Evolutionary conservation across 2,329 filamentous ascomycete genomes (phyloP).

Genomic region (Gnomoniopsis smithogilvyi): DNA sequence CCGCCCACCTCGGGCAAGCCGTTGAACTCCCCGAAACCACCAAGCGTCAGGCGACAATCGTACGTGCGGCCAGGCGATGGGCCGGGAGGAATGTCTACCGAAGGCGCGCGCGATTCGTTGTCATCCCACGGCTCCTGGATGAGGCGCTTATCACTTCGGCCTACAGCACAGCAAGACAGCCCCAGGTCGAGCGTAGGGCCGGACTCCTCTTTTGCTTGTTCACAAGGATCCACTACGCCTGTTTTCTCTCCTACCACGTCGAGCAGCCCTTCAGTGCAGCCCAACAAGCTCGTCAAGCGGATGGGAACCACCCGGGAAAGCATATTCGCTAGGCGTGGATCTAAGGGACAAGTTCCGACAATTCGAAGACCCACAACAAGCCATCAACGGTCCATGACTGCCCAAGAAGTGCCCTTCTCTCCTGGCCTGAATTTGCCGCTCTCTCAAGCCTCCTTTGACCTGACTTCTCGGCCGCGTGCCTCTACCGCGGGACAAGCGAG

Average conservation of each 20-base stretch:
- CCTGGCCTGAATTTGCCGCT: slow-evolving; percentile 17
- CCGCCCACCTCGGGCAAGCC: slow-evolving; percentile 36
- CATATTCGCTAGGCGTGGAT: slow-evolving; percentile 40
- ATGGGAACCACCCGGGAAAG: slow-evolving; percentile 28
- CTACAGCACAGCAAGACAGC: slow-evolving; percentile 62
- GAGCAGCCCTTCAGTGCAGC: slow-evolving; percentile 45
- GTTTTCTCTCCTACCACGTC: slow-evolving; percentile 48
- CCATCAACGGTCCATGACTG: slow-evolving; percentile 70
- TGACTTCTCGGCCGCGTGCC: slow-evolving; percentile 26
- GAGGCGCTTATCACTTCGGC: slow-evolving; percentile 64
- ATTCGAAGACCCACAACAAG: slow-evolving; percentile 74
- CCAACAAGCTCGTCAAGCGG: slow-evolving; percentile 78
- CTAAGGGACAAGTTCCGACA: slow-evolving; percentile 60
- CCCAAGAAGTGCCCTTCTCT: slow-evolving; percentile 47
- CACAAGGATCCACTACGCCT: slow-evolving; percentile 63
- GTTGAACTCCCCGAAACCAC: slow-evolving; percentile 36
- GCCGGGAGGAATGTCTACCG: slow-evolving; percentile 34
- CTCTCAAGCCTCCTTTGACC: slow-evolving; percentile 32
- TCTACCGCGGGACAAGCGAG: slow-evolving; percentile 19
- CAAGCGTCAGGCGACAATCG: slow-evolving; percentile 38
- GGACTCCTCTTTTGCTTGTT: slow-evolving; percentile 63
- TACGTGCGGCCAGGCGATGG: slow-evolving; percentile 38
- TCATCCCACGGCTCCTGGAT: slow-evolving; percentile 70
- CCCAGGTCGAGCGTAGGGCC: slow-evolving; percentile 58
- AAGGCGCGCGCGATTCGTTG: slow-evolving; percentile 51